Percentiles rank a stretch among this genome's conserved stretches.
These are phyloP conservation scores for Pleurotus sapidus DNA, from an alignment of 768 basidiomycete species.

Conservation along the genomic window DNA sequence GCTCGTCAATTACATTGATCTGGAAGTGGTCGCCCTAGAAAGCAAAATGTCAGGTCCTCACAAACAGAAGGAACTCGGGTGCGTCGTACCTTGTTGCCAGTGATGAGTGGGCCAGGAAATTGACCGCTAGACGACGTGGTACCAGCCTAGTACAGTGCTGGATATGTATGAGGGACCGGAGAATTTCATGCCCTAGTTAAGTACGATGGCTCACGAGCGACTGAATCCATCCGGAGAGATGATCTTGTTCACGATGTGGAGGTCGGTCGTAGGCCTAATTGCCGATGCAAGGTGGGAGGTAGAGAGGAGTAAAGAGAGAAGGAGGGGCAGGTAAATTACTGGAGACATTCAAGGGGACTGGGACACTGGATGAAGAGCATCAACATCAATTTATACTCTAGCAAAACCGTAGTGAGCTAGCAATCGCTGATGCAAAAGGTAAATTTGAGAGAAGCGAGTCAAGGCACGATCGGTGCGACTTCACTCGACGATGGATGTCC, in stretches of 20 bases:
- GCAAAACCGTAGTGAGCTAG: background rate
- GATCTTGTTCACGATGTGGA: slow-evolving; percentile 11
- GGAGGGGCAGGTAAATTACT: background rate
- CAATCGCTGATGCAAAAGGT: too few relatives aligned
- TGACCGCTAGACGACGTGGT: slow-evolving; percentile 12
- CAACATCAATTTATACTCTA: background rate
- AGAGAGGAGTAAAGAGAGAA: background rate
- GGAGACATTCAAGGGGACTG: too few relatives aligned
- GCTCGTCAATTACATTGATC: slow-evolving; percentile 38
- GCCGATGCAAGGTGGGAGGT: background rate
- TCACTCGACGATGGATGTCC: too few relatives aligned
- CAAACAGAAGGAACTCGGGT: background rate
- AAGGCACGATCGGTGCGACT: too few relatives aligned
- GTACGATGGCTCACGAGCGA: too few relatives aligned
- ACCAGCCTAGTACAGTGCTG: slow-evolving; percentile 10
- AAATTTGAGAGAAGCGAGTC: too few relatives aligned
- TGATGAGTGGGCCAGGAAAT: slow-evolving; percentile 31
- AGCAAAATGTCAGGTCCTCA: background rate
- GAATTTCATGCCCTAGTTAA: too few relatives aligned
- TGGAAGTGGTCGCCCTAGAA: slow-evolving; percentile 34
- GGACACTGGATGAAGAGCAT: too few relatives aligned
- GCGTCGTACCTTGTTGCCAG: slow-evolving; percentile 27
- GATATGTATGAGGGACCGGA: too few relatives aligned
- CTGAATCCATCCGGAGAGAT: slow-evolving; percentile 15
- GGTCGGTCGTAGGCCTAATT: slow-evolving; percentile 4